Evolutionary conservation across 257 asterid species (phyloP).

Genomic region (Ajuga chamaepitys): DNA sequence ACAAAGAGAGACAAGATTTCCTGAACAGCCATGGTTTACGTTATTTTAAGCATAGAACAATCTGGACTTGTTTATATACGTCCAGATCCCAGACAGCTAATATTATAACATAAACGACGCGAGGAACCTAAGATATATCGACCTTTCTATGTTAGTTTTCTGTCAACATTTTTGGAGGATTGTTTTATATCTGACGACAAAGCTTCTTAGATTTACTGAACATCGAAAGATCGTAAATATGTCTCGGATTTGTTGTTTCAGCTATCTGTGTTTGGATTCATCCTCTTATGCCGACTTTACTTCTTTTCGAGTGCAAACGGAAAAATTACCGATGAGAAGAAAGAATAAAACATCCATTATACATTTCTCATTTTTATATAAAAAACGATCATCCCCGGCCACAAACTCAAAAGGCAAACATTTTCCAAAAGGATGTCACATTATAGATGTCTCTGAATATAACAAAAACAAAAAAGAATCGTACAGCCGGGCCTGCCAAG

Average conservation of each 20-base stretch:
- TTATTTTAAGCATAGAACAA: not conserved
- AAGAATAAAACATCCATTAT: not conserved
- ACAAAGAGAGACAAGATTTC: slow-evolving; percentile 14
- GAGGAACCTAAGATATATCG: not conserved
- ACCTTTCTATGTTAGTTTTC: not conserved
- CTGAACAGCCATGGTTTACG: not conserved
- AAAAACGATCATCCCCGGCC: not conserved
- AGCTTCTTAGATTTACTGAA: not conserved
- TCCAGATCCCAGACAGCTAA: not conserved
- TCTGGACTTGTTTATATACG: not conserved
- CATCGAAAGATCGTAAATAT: not conserved
- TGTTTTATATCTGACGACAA: not conserved
- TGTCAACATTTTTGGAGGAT: not conserved
- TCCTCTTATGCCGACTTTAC: not conserved
- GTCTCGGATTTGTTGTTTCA: not conserved
- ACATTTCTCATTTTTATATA: slow-evolving; percentile 6
- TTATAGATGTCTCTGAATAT: slow-evolving; percentile 3
- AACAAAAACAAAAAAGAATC: not conserved
- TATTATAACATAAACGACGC: not conserved
- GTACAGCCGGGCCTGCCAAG: slow-evolving; percentile 5
- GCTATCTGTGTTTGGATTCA: not conserved
- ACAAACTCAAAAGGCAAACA: not conserved
- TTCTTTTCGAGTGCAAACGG: not conserved
- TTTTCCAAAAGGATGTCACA: slow-evolving; percentile 14
- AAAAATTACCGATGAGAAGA: not conserved